phyloP scores from a whole-genome alignment of 192 early-diverging fungal genomes.

The Thoreauomyces humboldtii region DNA sequence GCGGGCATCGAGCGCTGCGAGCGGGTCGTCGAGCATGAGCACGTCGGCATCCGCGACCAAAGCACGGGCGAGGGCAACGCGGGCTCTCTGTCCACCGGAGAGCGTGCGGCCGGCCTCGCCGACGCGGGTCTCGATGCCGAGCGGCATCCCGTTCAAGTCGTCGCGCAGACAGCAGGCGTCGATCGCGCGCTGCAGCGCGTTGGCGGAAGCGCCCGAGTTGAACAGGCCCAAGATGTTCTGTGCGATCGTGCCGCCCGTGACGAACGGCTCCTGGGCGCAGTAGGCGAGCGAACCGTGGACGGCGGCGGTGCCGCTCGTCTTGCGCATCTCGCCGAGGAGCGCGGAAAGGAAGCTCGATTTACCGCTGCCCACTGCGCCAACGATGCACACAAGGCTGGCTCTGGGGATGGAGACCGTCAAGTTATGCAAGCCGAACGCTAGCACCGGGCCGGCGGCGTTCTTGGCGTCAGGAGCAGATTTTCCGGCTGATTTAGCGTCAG shows the following conservation, averaged over 20 bases:
- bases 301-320: slow-evolving; percentile 53
- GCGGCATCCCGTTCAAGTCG: slow-evolving; percentile 32
- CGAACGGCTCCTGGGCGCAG: slow-evolving; percentile 53
- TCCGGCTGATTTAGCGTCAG: neutral
- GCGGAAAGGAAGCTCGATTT: slow-evolving; percentile 78
- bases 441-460: neutral
- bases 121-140: slow-evolving; percentile 38
- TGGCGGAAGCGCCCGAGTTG: neutral
- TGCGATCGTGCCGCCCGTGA: neutral
- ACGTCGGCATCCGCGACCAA: slow-evolving; percentile 41
- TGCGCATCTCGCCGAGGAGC: slow-evolving; percentile 73
- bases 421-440: slow-evolving; percentile 44
- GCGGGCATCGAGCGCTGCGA: slow-evolving; percentile 44
- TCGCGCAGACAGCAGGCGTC: neutral
- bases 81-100: slow-evolving; percentile 45
- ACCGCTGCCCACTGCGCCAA: slow-evolving; percentile 76
- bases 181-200: neutral
- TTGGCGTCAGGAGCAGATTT: neutral
- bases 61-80: slow-evolving; percentile 39
- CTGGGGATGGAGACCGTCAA: slow-evolving; percentile 55
- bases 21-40: slow-evolving; percentile 44
- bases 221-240: slow-evolving; percentile 1
- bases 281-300: slow-evolving; percentile 54
- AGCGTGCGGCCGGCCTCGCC: slow-evolving; percentile 42
- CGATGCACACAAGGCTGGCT: slow-evolving; percentile 69